Conservation (phyloP, 345 rosid species). For the Eucalyptus pumila region DNA sequence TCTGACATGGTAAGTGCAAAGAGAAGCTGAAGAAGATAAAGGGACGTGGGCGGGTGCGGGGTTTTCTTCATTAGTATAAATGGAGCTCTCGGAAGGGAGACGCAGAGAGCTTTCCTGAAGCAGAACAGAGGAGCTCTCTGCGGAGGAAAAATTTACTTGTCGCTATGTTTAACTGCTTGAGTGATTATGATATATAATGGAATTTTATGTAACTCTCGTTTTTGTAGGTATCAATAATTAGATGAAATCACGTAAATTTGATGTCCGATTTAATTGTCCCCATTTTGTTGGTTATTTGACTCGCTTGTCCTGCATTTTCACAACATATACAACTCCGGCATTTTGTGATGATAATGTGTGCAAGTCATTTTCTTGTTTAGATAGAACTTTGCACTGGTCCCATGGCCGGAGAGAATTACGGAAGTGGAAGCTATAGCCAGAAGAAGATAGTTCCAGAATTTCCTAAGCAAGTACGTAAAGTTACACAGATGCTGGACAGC, state of each 20-base stretch:
- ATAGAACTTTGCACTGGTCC: neutral
- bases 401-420: neutral
- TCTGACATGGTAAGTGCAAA: neutral
- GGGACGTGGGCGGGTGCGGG: neutral
- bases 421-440: neutral
- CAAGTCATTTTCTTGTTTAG: too few species aligned
- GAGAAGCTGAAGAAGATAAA: neutral
- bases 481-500: neutral
- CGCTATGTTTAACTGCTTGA: too few species aligned
- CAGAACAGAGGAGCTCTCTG: too few species aligned
- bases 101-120: neutral
- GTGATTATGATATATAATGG: too few species aligned
- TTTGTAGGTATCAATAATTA: too few species aligned
- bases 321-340: neutral
- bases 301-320: neutral
- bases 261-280: neutral
- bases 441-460: too few species aligned
- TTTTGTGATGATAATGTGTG: neutral
- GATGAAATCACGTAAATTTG: too few species aligned
- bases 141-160: too few species aligned
- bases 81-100: neutral
- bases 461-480: neutral
- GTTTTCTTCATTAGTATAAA: neutral
- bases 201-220: too few species aligned
- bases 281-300: accelerated